phyloP scores from a whole-genome alignment of 169 alveolate genomes.

The Eimeria tenella region DNA sequence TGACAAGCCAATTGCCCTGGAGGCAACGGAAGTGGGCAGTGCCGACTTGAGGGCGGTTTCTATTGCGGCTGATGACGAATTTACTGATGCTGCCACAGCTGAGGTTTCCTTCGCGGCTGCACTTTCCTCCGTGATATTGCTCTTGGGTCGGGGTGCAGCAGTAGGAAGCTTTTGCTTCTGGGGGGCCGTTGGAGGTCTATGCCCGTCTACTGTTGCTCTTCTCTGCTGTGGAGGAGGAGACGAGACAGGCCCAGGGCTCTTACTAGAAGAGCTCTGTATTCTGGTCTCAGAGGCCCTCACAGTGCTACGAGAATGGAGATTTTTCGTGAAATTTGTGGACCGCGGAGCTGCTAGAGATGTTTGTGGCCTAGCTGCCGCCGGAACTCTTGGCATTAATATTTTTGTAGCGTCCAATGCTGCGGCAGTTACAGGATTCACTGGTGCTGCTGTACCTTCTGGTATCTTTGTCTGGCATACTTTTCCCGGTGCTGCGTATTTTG shows the following conservation, averaged over 20 bases:
- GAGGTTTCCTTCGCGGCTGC: not conserved
- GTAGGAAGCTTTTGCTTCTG: not conserved
- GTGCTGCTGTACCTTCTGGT: not conserved
- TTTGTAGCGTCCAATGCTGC: not conserved
- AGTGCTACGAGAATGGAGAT: not conserved
- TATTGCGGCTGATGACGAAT: not conserved
- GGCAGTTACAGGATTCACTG: not conserved
- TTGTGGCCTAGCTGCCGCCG: conserved; percentile 2
- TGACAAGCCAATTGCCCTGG: not conserved
- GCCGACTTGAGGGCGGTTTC: not conserved
- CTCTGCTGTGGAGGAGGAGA: conserved; percentile 10
- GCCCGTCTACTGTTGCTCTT: not conserved
- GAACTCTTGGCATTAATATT: not conserved
- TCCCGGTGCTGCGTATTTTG: not conserved
- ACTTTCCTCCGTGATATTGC: not conserved
- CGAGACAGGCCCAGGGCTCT: conserved; percentile 42
- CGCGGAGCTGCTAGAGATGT: not conserved
- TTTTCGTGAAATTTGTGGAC: not conserved
- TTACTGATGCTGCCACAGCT: conserved; percentile 2
- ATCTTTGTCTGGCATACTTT: not conserved
- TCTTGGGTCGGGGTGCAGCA: conserved; percentile 12
- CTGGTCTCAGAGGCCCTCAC: not conserved
- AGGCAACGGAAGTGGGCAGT: not conserved
- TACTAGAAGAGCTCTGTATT: not conserved
- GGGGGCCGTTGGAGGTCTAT: conserved; percentile 21